Conservation (phyloP, 306 rosid species). For the Cucumis melo region DNA sequence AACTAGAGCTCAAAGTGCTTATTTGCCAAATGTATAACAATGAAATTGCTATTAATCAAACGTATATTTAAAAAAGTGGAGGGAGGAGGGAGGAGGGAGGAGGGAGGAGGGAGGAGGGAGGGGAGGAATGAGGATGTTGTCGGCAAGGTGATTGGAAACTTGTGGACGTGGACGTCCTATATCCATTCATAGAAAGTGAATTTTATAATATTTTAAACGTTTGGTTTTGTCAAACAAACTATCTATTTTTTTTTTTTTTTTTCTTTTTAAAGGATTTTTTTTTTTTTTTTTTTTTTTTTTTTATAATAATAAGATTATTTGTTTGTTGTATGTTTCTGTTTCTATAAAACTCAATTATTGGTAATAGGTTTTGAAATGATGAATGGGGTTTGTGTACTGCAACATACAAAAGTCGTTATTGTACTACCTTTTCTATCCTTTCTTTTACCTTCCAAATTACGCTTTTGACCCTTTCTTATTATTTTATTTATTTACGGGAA, state of each 20-base stretch:
- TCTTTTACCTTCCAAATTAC: neutral
- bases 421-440: neutral
- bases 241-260: too few species aligned
- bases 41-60: too few species aligned
- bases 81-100: too few species aligned
- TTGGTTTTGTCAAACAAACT: slow-evolving; percentile 16
- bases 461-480: neutral
- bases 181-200: slow-evolving; percentile 41
- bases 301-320: too few species aligned
- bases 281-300: too few species aligned
- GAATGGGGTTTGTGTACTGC: neutral
- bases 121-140: too few species aligned
- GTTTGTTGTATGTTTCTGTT: neutral
- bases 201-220: slow-evolving; percentile 10
- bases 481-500: neutral
- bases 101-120: too few species aligned
- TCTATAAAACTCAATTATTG: slow-evolving; percentile 17
- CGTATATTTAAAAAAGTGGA: too few species aligned
- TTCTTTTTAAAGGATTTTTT: too few species aligned
- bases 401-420: neutral
- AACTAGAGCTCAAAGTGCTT: too few species aligned
- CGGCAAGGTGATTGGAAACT: slow-evolving; percentile 2
- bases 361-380: neutral
- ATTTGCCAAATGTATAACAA: too few species aligned
- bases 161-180: slow-evolving; percentile 57